Conservation (phyloP, 768 basidiomycete species). For the Amanita muscaria region DNA sequence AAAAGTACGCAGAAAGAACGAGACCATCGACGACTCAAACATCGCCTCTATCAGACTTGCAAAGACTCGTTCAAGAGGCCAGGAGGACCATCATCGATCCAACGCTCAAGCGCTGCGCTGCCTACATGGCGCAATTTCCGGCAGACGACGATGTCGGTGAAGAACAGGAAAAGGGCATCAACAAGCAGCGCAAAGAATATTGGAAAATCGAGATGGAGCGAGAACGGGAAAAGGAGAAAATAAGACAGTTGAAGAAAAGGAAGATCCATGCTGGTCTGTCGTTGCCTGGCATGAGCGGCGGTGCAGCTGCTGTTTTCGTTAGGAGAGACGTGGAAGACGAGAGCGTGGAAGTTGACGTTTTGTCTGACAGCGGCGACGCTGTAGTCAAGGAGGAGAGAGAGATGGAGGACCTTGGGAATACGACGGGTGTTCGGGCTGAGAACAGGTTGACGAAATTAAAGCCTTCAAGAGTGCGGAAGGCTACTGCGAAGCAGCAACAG, state of each 20-base stretch:
- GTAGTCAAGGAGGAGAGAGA: background rate
- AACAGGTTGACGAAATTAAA: background rate
- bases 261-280: conserved; percentile 32
- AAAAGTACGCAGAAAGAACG: conserved; percentile 27
- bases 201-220: conserved; percentile 18
- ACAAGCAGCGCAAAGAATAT: conserved; percentile 23
- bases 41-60: conserved; percentile 43
- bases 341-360: conserved; percentile 52
- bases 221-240: conserved; percentile 41
- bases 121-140: conserved; percentile 9
- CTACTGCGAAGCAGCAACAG: background rate
- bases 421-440: no score
- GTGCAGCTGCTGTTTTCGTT: conserved; percentile 38
- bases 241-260: conserved; percentile 47
- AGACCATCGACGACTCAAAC: conserved; percentile 32
- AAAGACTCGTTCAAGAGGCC: conserved; percentile 47
- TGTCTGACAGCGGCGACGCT: conserved; percentile 22
- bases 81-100: conserved; percentile 45
- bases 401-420: no score
- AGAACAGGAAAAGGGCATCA: conserved; percentile 28
- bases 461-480: background rate
- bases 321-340: conserved; percentile 53
- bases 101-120: conserved; percentile 26
- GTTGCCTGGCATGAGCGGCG: conserved; percentile 15
- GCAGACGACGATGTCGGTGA: conserved; percentile 18